phyloP scores from a whole-genome alignment of 441 rosid species.

The Pelargonium australe region DNA sequence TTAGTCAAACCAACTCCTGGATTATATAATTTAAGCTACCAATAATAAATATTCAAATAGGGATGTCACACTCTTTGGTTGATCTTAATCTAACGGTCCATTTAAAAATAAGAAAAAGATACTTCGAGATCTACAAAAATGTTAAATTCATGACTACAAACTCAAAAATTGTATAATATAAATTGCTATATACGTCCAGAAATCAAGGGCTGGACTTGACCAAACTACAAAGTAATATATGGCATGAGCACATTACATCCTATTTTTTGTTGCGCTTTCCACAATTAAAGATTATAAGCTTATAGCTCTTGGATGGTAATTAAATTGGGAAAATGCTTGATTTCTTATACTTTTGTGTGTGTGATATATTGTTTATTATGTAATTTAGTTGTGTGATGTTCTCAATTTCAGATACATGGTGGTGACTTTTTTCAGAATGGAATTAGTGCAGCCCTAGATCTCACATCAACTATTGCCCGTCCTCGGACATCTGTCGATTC shows the following conservation, averaged over 20 bases:
- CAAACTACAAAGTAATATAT: neutral
- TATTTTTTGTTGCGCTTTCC: no score
- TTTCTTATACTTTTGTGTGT: neutral
- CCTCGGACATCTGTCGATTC: constrained; percentile 73
- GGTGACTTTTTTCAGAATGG: constrained; percentile 54
- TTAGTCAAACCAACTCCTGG: neutral
- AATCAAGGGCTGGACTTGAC: neutral
- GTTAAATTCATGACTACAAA: neutral
- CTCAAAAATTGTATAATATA: neutral
- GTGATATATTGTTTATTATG: neutral
- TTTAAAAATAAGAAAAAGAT: no score
- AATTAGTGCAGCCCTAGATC: constrained; percentile 82
- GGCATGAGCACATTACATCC: neutral
- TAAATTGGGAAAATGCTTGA: no score
- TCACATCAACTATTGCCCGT: constrained; percentile 54
- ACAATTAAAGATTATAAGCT: no score
- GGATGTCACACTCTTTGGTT: neutral
- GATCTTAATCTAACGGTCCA: neutral
- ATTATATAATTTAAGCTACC: neutral
- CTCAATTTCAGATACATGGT: constrained; percentile 16
- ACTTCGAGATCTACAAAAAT: no score
- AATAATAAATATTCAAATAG: neutral
- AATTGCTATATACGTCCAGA: neutral
- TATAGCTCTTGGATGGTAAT: no score
- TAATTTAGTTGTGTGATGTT: neutral